Percentiles rank a stretch among this genome's conserved stretches.
Evolutionary conservation across 2,329 filamentous ascomycete genomes (phyloP).

Genomic region (Microthyrium microscopicum): DNA sequence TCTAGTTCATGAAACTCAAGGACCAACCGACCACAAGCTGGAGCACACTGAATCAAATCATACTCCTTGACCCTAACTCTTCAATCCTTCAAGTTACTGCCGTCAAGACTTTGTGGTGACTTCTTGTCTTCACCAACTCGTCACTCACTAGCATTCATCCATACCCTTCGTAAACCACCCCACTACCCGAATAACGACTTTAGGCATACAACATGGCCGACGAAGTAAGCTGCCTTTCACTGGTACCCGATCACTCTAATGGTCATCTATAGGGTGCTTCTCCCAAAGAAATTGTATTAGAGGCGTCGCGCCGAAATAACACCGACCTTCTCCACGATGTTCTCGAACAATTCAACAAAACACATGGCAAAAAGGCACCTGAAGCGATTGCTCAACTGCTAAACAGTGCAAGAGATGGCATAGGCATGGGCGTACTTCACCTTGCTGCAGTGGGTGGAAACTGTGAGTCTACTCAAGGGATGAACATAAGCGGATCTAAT

Average conservation of each 20-base stretch:
- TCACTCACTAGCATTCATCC: too few relatives aligned
- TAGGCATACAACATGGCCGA: slow-evolving; percentile 22
- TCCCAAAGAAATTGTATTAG: slow-evolving; percentile 69
- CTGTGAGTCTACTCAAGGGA: slow-evolving; percentile 41
- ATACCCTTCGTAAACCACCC: too few relatives aligned
- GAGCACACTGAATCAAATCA: too few relatives aligned
- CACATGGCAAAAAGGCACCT: slow-evolving; percentile 28
- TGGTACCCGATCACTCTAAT: slow-evolving; percentile 2
- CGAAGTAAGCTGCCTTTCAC: slow-evolving; percentile 12
- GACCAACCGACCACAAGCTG: too few relatives aligned
- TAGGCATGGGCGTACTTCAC: slow-evolving; percentile 82
- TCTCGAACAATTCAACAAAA: slow-evolving; percentile 35
- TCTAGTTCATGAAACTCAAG: too few relatives aligned
- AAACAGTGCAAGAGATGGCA: slow-evolving; percentile 68
- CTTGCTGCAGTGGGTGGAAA: slow-evolving; percentile 73
- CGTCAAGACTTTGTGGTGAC: too few relatives aligned
- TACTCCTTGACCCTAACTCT: too few relatives aligned
- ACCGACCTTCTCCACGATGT: slow-evolving; percentile 65
- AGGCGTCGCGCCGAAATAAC: slow-evolving; percentile 89
- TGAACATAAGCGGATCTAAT: not conserved
- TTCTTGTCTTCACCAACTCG: too few relatives aligned
- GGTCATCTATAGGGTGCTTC: slow-evolving; percentile 57
- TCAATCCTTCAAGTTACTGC: too few relatives aligned
- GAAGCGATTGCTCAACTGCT: slow-evolving; percentile 58
- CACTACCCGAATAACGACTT: too few relatives aligned